phyloP scores from a whole-genome alignment of 768 basidiomycete genomes.

The Leccinum incarnatum region DNA sequence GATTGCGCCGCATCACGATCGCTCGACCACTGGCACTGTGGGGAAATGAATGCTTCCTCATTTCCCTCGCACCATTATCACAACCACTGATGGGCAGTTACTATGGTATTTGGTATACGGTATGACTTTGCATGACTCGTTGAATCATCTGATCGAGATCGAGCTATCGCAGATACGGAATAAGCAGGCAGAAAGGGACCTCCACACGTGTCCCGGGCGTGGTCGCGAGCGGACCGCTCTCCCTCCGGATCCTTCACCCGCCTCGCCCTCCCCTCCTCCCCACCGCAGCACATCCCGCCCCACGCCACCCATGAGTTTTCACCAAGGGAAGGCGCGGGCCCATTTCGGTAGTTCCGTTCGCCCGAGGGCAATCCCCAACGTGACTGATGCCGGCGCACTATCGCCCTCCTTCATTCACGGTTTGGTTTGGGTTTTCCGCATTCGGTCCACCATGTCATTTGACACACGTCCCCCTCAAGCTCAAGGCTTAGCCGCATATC shows the following conservation, averaged over 20 bases:
- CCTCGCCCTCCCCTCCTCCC: background rate
- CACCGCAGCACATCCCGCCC: background rate
- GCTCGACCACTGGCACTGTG: background rate
- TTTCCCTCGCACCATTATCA: slow-evolving; percentile 13
- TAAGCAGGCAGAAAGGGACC: background rate
- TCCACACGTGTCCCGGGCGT: slow-evolving; percentile 11
- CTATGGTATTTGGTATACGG: slow-evolving; percentile 1
- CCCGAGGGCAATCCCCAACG: slow-evolving; percentile 16
- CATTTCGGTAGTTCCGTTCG: background rate
- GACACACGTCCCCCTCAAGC: background rate
- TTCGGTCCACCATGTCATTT: slow-evolving; percentile 10
- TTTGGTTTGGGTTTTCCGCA: slow-evolving; percentile 10
- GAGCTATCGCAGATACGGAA: background rate
- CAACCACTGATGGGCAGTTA: background rate
- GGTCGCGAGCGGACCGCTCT: background rate
- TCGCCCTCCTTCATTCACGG: slow-evolving; percentile 2
- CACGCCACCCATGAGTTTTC: background rate
- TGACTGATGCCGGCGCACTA: slow-evolving; percentile 12
- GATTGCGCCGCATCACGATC: slow-evolving; percentile 10
- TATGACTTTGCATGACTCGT: background rate
- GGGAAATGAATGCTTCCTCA: slow-evolving; percentile 14
- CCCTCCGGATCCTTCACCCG: background rate
- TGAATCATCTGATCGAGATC: background rate
- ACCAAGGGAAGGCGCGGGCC: background rate
- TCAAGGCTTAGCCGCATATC: background rate